Evolutionary conservation across 768 basidiomycete species (phyloP), one percentile per base, ranked within the genome.

Genomic region (Coprinopsis marcescibilis): DNA sequence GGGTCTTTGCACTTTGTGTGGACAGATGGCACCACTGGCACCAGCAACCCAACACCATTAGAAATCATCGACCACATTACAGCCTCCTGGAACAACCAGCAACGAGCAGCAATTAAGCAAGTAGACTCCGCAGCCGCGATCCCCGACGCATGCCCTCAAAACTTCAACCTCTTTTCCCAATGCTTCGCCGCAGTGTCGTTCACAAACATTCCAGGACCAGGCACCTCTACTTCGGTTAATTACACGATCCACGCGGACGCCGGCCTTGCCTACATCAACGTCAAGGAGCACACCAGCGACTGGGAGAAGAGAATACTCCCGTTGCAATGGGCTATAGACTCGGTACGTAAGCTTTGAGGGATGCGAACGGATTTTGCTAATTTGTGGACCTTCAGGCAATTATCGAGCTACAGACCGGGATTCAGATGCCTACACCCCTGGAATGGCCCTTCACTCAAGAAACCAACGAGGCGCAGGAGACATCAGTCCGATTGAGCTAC

Each of bases 281-380:
- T 87, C 0, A 67, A 69, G 17, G 65, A 68, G 15, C 85, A 87
- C 56, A 75, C 65, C 2, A 81, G 83, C 49, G 84, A 86, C 61
- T 79, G 82, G 52, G 85, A 89, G 60, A 65, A 66, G 44, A 65
- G 81, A 37, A 70, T 87, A 24, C 58, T 90, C 14, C 88, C 88
- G 1, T 52, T 90, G 17, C 88, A 90, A 52, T 82, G 86, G 75
- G 83, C 85, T 8, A 67, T 90, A 27, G 88, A 90, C 54, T 69
- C 76, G 58, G 85, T 82, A 50, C 21, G 76, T 49, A n/a, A 19
- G 14, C 10, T 30, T 17, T 21, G 17, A 14, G 25, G 6, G 30
- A 30, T 13, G 34, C 19, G 20, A 43, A 21, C 51, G 36, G 27
- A 25, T 30, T 35, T 2, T 25, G 23, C 29, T 33, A 1, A 46